phyloP scores from a whole-genome alignment of 176 grass and related monocot species.

The Thinopyrum elongatum region DNA sequence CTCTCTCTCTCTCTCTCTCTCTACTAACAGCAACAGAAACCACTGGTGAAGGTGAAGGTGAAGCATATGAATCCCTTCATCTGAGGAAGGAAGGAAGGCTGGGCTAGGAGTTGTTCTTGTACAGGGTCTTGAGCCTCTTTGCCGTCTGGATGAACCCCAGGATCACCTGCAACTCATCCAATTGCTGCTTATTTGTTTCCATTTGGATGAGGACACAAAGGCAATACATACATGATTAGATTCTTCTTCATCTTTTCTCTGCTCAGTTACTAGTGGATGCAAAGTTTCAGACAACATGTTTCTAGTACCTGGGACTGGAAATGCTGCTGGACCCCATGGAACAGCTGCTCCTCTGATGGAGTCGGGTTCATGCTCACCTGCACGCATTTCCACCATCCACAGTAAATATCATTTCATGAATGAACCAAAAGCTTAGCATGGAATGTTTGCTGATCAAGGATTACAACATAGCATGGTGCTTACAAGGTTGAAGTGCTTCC shows the following conservation, averaged over 20 bases:
- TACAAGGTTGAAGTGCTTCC: constrained; percentile 91
- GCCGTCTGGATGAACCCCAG: constrained; percentile 63
- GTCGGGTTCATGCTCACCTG: constrained; percentile 72
- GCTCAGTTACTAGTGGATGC: not conserved
- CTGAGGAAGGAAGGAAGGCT: no score
- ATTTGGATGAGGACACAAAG: constrained; percentile 20
- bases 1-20: not conserved
- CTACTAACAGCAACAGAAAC: not conserved
- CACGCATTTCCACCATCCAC: not conserved
- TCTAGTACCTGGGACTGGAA: constrained; percentile 70
- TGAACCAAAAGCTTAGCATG: not conserved
- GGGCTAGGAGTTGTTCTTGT: constrained; percentile 24
- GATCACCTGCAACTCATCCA: constrained; percentile 86
- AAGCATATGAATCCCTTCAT: not conserved
- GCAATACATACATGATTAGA: not conserved
- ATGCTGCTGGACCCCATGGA: constrained; percentile 71
- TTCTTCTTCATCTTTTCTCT: not conserved
- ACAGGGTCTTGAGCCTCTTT: constrained; percentile 57
- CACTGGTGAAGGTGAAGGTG: not conserved
- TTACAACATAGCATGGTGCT: not conserved
- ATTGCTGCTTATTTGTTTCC: constrained; percentile 35
- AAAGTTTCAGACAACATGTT: not conserved
- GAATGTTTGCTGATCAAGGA: not conserved
- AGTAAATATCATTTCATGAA: not conserved
- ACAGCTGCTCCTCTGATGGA: constrained; percentile 71